phyloP scores from a whole-genome alignment of 257 asterid genomes.

The Craterostigma plantagineum region DNA sequence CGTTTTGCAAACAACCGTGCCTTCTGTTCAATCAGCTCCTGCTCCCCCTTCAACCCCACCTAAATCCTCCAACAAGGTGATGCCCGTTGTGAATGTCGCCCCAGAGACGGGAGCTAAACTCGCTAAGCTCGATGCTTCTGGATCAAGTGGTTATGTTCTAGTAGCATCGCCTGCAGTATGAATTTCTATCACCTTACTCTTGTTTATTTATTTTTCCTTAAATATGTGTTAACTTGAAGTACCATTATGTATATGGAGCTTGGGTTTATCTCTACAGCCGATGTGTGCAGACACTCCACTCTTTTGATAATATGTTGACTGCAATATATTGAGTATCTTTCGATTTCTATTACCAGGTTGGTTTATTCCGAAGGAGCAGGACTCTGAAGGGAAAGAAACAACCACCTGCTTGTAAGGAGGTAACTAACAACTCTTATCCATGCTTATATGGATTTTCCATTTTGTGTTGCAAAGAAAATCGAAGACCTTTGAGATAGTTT shows the following conservation, averaged over 20 bases:
- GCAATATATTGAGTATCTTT: neutral
- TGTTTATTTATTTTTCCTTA: neutral
- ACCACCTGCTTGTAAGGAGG: slow-evolving; percentile 47
- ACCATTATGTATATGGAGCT: too few relatives aligned
- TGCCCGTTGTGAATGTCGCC: slow-evolving; percentile 29
- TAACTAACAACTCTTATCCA: slow-evolving; percentile 8
- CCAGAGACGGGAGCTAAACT: slow-evolving; percentile 32
- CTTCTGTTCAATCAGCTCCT: too few relatives aligned
- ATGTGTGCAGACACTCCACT: too few relatives aligned
- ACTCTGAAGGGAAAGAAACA: slow-evolving; percentile 46
- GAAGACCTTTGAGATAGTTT: too few relatives aligned
- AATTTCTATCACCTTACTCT: slow-evolving; percentile 3
- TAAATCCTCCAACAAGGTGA: slow-evolving; percentile 28
- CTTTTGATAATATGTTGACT: too few relatives aligned
- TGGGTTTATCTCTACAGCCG: too few relatives aligned
- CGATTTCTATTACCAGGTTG: slow-evolving; percentile 22
- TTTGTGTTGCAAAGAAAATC: neutral
- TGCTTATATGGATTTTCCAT: too few relatives aligned
- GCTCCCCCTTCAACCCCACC: slow-evolving; percentile 25
- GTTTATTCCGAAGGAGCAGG: slow-evolving; percentile 39
- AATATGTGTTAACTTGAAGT: too few relatives aligned
- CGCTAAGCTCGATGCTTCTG: slow-evolving; percentile 40
- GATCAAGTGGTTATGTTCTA: slow-evolving; percentile 30
- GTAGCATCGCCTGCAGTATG: slow-evolving; percentile 38
- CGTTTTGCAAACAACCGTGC: slow-evolving; percentile 20